Conservation (phyloP, 1,284 basidiomycete species). For the Mycosarcoma mackinlayi region DNA sequence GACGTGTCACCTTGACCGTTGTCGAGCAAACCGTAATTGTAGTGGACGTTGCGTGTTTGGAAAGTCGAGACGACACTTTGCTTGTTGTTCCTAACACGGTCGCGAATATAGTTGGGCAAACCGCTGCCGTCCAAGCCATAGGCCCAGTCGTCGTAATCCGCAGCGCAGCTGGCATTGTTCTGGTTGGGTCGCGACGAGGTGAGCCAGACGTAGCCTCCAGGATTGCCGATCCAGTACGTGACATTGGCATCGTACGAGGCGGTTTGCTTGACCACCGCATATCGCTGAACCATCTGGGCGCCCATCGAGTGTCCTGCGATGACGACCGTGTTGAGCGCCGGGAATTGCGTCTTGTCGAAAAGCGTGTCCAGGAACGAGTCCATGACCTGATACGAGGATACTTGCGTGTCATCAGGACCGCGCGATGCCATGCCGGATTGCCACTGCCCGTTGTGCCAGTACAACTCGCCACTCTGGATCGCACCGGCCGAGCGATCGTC, state of each 20-base stretch:
- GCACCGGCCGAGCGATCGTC: slow-evolving; percentile 50
- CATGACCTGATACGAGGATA: slow-evolving; percentile 53
- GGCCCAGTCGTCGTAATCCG: slow-evolving; percentile 41
- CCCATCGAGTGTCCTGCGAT: slow-evolving; percentile 64
- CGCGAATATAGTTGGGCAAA: slow-evolving; percentile 48
- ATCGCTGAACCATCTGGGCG: slow-evolving; percentile 59
- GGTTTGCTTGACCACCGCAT: slow-evolving; percentile 48
- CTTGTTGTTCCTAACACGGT: slow-evolving; percentile 45
- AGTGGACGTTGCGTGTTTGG: slow-evolving; percentile 52
- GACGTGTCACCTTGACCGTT: slow-evolving; percentile 62
- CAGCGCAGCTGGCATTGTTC: slow-evolving; percentile 28
- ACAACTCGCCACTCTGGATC: slow-evolving; percentile 40
- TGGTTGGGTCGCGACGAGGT: slow-evolving; percentile 31
- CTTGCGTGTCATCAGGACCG: slow-evolving; percentile 29
- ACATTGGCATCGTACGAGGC: slow-evolving; percentile 54
- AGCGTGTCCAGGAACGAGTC: slow-evolving; percentile 55
- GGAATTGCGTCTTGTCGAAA: slow-evolving; percentile 56
- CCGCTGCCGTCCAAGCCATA: slow-evolving; percentile 51
- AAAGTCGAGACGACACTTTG: slow-evolving; percentile 42
- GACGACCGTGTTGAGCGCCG: slow-evolving; percentile 50
- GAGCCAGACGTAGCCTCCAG: slow-evolving; percentile 60
- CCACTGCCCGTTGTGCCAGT: slow-evolving; percentile 58
- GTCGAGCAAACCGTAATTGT: slow-evolving; percentile 58
- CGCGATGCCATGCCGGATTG: slow-evolving; percentile 49
- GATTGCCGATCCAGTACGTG: slow-evolving; percentile 61